A percentile compares a stretch with the other conserved stretches of the same genome.
Conservation (phyloP, 768 basidiomycete species). For the Suillus brevipes region DNA sequence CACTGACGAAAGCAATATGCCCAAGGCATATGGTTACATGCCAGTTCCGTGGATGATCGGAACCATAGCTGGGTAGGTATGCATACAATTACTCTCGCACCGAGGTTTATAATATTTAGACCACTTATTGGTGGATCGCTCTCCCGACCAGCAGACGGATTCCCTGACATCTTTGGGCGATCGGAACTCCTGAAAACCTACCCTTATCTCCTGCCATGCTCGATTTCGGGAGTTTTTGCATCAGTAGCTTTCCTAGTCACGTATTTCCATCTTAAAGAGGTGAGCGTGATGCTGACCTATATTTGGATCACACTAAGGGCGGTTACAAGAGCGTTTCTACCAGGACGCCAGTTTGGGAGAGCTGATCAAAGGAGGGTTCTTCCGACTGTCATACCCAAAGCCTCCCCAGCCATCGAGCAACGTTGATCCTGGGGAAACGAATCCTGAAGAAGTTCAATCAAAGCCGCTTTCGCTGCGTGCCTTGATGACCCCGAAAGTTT, state of each 20-base stretch:
- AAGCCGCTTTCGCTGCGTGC: constrained; percentile 46
- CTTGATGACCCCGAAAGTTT: constrained; percentile 53
- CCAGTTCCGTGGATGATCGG: constrained; percentile 50
- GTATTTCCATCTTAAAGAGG: background rate
- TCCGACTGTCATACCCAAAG: background rate
- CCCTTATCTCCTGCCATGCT: constrained; percentile 75
- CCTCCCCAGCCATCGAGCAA: background rate
- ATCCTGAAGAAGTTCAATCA: background rate
- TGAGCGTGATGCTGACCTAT: background rate
- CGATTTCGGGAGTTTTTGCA: constrained; percentile 43
- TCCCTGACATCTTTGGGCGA: constrained; percentile 58
- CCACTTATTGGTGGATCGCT: constrained; percentile 69
- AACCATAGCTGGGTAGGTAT: constrained; percentile 40
- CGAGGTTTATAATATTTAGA: constrained; percentile 31
- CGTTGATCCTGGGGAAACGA: background rate
- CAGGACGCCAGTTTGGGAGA: background rate
- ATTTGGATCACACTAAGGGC: background rate
- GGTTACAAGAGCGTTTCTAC: background rate
- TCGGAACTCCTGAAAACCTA: constrained; percentile 58
- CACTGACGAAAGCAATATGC: constrained; percentile 33
- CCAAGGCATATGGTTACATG: constrained; percentile 54
- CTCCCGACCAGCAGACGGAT: constrained; percentile 64
- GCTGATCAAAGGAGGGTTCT: background rate
- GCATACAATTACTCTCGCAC: constrained; percentile 11
- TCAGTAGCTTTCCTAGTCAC: background rate